Evolutionary conservation across 495 filamentous ascomycete genomes (phyloP), one percentile per base, ranked within the genome.

Genomic region (Penicillium dipodomyicola): DNA sequence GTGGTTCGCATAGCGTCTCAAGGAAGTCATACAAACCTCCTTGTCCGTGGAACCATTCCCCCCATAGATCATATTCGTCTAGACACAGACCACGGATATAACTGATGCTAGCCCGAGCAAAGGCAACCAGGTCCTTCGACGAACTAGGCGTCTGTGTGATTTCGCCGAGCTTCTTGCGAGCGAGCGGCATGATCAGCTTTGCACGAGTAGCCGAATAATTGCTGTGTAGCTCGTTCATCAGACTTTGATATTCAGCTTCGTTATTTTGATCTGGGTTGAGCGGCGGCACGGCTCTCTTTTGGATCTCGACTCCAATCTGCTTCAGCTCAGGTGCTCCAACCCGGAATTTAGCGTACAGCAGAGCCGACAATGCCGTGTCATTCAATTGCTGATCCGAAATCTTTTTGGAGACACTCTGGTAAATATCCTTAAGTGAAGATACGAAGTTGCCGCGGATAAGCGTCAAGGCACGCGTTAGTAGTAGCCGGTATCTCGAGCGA

Each of bases 381-480:
- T 88, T 92, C 47, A 90, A 76, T 50, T 88, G 84, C 43, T 82
- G 80, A 58, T 88, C 83, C 27, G 84, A 80, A 50, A 91, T 82
- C 44, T 87, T 84, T 61, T 85, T 87, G 10, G 83, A 77, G 11
- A 90, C 86, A 59, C 85, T 87, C 33, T 83, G 78, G 42, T 87
- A 80, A 48, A 87, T 85, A 49, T 92, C 88, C 30, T 83, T 80
- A 5, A 91, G 72, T 15, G 83, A 72, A 41, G 88, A 77, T 9
- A 96, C 85, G 41, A 96, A 90, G 59, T 91, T 87, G 52, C 93
- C 93, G 17, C 94, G 87, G 39, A 95, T 92, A 23, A 96, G 82
- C 0, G 87, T 91, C 27, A 91, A 74, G 15, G 84, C 87, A 43
- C 87, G 83, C 5, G 87, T 91, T 54, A 91, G 75, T 25, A 89